Percentiles rank a stretch among this genome's conserved stretches.
Conservation (phyloP, 1,139 yeast species). For the Yamadazyma aaseri region DNA sequence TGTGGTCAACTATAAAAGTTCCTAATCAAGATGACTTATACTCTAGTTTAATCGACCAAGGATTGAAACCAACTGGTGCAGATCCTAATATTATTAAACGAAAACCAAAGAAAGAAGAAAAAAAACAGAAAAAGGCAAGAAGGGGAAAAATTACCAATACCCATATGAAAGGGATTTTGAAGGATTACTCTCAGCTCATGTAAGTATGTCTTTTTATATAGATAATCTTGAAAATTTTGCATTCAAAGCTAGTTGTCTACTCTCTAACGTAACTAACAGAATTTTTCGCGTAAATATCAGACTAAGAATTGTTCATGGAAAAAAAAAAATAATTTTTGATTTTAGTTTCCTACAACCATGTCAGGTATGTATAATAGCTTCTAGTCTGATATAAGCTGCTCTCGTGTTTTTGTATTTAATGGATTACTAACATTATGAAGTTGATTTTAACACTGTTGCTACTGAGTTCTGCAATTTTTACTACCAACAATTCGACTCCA, state of each 20-base stretch:
- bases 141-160: slow-evolving; percentile 93
- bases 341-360: slow-evolving; percentile 9
- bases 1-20: slow-evolving; percentile 78
- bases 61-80: slow-evolving; percentile 93
- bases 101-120: slow-evolving; percentile 57
- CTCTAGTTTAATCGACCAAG: slow-evolving; percentile 71
- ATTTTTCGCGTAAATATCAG: slow-evolving; percentile 7
- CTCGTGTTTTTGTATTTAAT: not conserved
- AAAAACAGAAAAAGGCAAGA: slow-evolving; percentile 89
- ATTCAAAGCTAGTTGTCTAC: too few relatives aligned
- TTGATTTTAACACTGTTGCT: slow-evolving; percentile 72
- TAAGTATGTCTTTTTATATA: slow-evolving; percentile 14
- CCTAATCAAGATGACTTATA: slow-evolving; percentile 81
- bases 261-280: too few relatives aligned
- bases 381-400: not conserved
- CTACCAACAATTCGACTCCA: slow-evolving; percentile 92
- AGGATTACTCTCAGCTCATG: slow-evolving; percentile 64
- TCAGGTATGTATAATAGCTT: slow-evolving; percentile 15
- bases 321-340: not conserved
- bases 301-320: not conserved
- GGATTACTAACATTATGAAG: slow-evolving; percentile 19
- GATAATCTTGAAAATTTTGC: too few relatives aligned
- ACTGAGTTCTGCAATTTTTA: slow-evolving; percentile 89
- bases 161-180: slow-evolving; percentile 92
- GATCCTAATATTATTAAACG: slow-evolving; percentile 88